Conservation (phyloP, 2,329 filamentous ascomycete genomes). For the Hirsutella thompsonii region DNA sequence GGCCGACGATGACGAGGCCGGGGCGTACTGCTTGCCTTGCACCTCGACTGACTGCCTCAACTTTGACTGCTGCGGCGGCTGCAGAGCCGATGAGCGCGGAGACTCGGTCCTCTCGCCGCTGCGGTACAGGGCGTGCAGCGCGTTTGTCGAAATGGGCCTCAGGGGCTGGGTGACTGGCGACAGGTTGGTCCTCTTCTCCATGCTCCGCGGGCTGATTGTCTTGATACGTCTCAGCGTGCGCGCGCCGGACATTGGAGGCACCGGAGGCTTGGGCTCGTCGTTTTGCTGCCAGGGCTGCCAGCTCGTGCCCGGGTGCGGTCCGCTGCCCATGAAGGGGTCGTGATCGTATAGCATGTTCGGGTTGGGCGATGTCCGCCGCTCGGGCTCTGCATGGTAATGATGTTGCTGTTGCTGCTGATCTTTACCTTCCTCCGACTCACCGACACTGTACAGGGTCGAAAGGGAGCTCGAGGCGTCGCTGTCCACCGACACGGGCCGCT, state of each 20-base stretch:
- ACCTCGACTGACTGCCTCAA: too few relatives aligned
- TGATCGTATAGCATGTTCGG: too few relatives aligned
- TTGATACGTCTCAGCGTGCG: conserved; percentile 8
- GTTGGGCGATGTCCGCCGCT: too few relatives aligned
- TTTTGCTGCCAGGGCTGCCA: conserved; percentile 1
- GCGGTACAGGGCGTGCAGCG: conserved; percentile 5
- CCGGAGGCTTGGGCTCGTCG: too few relatives aligned
- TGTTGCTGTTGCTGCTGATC: not conserved
- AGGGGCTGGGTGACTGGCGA: conserved; percentile 4
- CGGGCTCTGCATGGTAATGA: too few relatives aligned
- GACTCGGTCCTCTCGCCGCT: not conserved
- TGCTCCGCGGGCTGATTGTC: conserved; percentile 10
- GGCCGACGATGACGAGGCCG: not conserved
- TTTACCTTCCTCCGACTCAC: conserved; percentile 28
- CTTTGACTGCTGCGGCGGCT: conserved; percentile 3
- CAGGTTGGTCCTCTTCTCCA: not conserved
- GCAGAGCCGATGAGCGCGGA: not conserved
- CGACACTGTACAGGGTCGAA: conserved; percentile 43
- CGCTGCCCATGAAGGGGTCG: conserved; percentile 20
- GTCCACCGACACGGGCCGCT: conserved; percentile 19
- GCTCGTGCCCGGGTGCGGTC: not conserved
- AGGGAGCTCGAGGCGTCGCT: conserved; percentile 39
- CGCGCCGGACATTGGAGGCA: conserved; percentile 5
- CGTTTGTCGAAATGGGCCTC: conserved; percentile 10
- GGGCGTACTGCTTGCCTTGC: too few relatives aligned